Conservation (phyloP, 805 yeast genomes). For the Kazachstania martiniae region DNA sequence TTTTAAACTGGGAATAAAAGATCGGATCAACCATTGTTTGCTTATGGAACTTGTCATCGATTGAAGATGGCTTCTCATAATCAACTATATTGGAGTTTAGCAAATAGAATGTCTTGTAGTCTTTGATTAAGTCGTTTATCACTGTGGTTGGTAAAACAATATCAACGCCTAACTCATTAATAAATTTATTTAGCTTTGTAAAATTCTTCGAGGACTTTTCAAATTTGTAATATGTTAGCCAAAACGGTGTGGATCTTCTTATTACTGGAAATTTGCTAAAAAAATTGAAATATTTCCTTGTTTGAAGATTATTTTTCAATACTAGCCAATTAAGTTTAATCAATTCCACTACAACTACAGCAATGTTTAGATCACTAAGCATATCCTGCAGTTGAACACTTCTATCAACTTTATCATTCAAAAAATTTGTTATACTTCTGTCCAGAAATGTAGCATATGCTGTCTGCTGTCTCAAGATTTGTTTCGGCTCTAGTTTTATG, state of each 20-base stretch:
- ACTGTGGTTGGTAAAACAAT: conserved; percentile 39
- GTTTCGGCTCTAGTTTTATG: conserved; percentile 9
- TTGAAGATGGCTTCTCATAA: conserved; percentile 6
- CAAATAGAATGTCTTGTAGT: conserved; percentile 29
- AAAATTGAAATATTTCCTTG: conserved; percentile 23
- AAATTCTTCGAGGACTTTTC: conserved; percentile 38
- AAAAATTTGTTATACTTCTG: conserved; percentile 12
- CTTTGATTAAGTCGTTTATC: conserved; percentile 33
- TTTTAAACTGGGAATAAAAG: conserved; percentile 19
- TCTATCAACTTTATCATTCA: conserved; percentile 13
- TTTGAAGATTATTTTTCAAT: conserved; percentile 23
- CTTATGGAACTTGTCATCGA: not conserved
- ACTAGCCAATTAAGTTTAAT: conserved; percentile 25
- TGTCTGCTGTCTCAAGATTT: conserved; percentile 15
- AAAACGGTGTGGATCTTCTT: conserved; percentile 37
- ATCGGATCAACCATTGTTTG: conserved; percentile 17
- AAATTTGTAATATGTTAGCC: conserved; percentile 47
- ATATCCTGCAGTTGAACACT: conserved; percentile 21
- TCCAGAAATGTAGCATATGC: conserved; percentile 19
- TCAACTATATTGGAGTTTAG: conserved; percentile 22
- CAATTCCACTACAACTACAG: conserved; percentile 29
- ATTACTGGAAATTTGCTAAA: conserved; percentile 24
- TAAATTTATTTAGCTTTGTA: conserved; percentile 34
- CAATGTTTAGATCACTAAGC: conserved; percentile 33
- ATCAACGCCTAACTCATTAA: conserved; percentile 34